phyloP scores from a whole-genome alignment of 306 rosid genomes.

The Luffa acutangula region DNA sequence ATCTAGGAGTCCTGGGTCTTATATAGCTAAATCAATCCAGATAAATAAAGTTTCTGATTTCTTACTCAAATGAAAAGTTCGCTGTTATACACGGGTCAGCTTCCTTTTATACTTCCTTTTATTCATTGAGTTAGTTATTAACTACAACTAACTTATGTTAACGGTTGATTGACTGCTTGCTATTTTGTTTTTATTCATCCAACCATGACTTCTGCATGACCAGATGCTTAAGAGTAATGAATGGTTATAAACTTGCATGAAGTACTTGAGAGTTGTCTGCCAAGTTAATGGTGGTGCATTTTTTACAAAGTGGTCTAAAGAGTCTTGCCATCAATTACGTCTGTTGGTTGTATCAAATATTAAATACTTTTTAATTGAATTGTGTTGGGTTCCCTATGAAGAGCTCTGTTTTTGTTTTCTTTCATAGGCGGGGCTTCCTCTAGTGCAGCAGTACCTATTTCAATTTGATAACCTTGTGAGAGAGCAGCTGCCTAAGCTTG shows the following conservation, averaged over 20 bases:
- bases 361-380: not conserved
- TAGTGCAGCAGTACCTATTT: slow-evolving; percentile 88
- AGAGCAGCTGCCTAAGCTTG: slow-evolving; percentile 76
- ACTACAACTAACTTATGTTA: not conserved
- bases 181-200: not conserved
- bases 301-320: not conserved
- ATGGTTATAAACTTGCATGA: not conserved
- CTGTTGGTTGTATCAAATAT: not conserved
- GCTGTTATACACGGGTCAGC: not conserved
- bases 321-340: not conserved
- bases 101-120: not conserved
- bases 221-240: not conserved
- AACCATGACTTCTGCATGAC: not conserved
- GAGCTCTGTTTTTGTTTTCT: not conserved
- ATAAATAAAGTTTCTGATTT: not conserved
- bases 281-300: not conserved
- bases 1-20: not conserved
- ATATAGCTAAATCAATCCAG: not conserved
- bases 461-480: slow-evolving; percentile 66
- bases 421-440: slow-evolving; percentile 75
- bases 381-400: not conserved
- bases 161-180: not conserved
- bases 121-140: not conserved
- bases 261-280: not conserved
- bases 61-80: not conserved